Evolutionary conservation across 495 filamentous ascomycete species (phyloP).

Genomic region (Corynascus novoguineensis): DNA sequence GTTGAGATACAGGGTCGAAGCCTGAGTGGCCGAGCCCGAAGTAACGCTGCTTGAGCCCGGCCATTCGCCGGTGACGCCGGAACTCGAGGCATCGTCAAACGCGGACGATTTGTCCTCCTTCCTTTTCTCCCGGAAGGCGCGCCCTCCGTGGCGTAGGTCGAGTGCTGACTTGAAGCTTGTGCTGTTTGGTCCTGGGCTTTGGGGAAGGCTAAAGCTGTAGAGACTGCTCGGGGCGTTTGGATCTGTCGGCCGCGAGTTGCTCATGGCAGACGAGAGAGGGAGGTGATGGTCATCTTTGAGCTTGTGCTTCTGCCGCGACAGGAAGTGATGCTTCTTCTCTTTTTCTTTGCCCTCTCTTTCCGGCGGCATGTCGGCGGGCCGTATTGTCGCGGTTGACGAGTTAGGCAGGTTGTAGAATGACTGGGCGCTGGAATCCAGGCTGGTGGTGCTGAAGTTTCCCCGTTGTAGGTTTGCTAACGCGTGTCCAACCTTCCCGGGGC

Average conservation of each 20-base stretch:
- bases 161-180: slow-evolving; percentile 74
- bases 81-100: slow-evolving; percentile 37
- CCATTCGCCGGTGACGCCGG: slow-evolving; percentile 42
- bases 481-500: slow-evolving; percentile 71
- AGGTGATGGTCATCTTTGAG: slow-evolving; percentile 75
- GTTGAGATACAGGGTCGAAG: slow-evolving; percentile 36
- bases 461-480: slow-evolving; percentile 55
- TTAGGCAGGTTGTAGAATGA: slow-evolving; percentile 81
- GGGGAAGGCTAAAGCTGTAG: slow-evolving; percentile 62
- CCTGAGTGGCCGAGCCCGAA: slow-evolving; percentile 31
- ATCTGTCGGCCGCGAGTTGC: slow-evolving; percentile 82
- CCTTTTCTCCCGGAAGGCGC: slow-evolving; percentile 81
- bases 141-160: slow-evolving; percentile 78
- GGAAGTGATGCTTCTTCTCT: slow-evolving; percentile 73
- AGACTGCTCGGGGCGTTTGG: slow-evolving; percentile 78
- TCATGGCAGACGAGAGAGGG: slow-evolving; percentile 80
- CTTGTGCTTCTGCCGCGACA: slow-evolving; percentile 89
- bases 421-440: slow-evolving; percentile 62
- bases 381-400: slow-evolving; percentile 75
- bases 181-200: slow-evolving; percentile 66
- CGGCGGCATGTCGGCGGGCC: slow-evolving; percentile 39
- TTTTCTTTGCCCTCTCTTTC: slow-evolving; percentile 49
- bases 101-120: slow-evolving; percentile 71
- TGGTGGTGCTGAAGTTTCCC: slow-evolving; percentile 72
- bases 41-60: slow-evolving; percentile 48